Base-by-base conservation (phyloP, 148 eudicot species). In the Vaccinium darrowii region DNA sequence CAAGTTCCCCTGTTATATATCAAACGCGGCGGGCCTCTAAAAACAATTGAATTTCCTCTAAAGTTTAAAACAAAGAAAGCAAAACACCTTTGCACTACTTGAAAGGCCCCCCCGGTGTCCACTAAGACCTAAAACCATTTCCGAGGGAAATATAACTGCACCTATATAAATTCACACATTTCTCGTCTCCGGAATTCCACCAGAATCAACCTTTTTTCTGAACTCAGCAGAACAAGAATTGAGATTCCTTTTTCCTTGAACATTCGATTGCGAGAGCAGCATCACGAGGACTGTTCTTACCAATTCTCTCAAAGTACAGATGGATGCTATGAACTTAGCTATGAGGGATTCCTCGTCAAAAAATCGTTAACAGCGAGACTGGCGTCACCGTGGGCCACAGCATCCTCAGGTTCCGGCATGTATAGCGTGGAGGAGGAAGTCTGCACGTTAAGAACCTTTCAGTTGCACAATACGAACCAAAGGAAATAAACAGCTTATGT, bases 341-440 rank as follows among this genome's bases (percentile, higher is more conserved):
- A 90, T 21, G 89, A 87, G 86, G 88, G 74, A 83, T 92, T 85
- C 83, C 97, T 92, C 0, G 99, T 91, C 74, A 96, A 88, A 89
- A 96, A 96, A 87, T 96, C 99, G 69, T 96, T 93, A 80, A 95
- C 97, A 52, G 97, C 98, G 54, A 96, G 99, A 90, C 87, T 90
- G 65, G 98, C 90, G 86, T 96, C 99, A 65, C 99, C 99, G 82
- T 96, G 99, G 50, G 98, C 85, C 78, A 96, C 99, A 30, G 98
- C 99, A 88, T 93, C 99, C 85, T 96, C 98, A 47, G 97, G 99
- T 86, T 95, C 98, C 25, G 99, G 99, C 95, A 96, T 94, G 89
- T 60, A 92, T 53, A 96, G 93, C 84, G 87, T 93, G 79, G 94
- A 89, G 16, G 92, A 87, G 50, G 99, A 90, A 75, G 94, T 95